Evolutionary conservation across 2,329 filamentous ascomycete species (phyloP).

Genomic region (Ascochyta viciae-villosae): DNA sequence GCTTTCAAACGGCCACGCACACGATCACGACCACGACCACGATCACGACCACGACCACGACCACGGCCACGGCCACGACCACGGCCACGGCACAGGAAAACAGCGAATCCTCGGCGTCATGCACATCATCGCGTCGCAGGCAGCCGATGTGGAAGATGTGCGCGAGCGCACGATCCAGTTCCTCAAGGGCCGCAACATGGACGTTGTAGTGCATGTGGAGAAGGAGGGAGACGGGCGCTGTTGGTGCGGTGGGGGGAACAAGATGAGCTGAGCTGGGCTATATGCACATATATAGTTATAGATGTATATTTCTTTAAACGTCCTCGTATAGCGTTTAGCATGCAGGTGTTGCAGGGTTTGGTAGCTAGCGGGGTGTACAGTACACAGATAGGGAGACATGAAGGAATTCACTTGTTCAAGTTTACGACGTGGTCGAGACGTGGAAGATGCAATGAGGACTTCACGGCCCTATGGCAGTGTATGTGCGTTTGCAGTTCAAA

Average conservation of each 20-base stretch:
- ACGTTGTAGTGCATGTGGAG: constrained; percentile 88
- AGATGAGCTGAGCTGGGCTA: constrained; percentile 23
- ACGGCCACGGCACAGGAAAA: constrained; percentile 40
- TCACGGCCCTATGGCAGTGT: no score
- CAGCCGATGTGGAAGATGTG: constrained; percentile 81
- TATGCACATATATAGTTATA: background rate
- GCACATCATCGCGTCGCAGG: constrained; percentile 78
- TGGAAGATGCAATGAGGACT: no score
- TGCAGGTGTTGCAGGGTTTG: background rate
- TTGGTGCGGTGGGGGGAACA: constrained; percentile 64
- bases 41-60: constrained; percentile 31
- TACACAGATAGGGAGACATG: no score
- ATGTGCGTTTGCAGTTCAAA: background rate
- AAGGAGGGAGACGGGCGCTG: constrained; percentile 75
- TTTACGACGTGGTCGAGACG: no score
- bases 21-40: constrained; percentile 1
- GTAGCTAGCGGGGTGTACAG: background rate
- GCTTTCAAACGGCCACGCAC: background rate
- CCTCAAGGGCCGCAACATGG: constrained; percentile 73
- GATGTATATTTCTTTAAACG: background rate
- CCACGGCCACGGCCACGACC: constrained; percentile 31
- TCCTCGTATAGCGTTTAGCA: constrained; percentile 10
- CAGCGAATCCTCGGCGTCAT: constrained; percentile 78
- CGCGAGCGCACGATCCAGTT: constrained; percentile 77
- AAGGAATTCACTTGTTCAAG: no score